Evolutionary conservation across 1,139 yeast genomes (phyloP).

Genomic region (Yamadazyma diddensiae): DNA sequence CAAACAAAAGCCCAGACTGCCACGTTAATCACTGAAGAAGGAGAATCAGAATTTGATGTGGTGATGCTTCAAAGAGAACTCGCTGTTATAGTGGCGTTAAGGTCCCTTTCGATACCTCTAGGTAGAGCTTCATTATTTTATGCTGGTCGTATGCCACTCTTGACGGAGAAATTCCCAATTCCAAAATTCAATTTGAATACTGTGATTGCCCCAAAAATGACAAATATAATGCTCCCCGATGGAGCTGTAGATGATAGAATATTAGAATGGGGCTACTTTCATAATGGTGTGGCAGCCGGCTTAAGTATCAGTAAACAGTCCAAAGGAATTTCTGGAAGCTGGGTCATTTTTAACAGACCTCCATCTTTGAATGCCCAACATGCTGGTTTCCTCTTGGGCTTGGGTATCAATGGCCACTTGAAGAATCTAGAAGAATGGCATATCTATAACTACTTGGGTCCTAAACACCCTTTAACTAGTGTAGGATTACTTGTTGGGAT

Average conservation of each 20-base stretch:
- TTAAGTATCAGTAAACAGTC: slow-evolving; percentile 69
- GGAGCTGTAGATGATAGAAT: slow-evolving; percentile 49
- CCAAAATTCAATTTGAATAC: slow-evolving; percentile 74
- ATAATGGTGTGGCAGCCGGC: slow-evolving; percentile 90
- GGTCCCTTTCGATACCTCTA: slow-evolving; percentile 74
- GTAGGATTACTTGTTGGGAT: slow-evolving; percentile 86
- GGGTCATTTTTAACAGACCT: slow-evolving; percentile 90
- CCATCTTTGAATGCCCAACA: slow-evolving; percentile 71
- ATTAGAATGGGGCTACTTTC: slow-evolving; percentile 85
- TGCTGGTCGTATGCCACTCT: slow-evolving; percentile 71
- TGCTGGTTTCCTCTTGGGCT: slow-evolving; percentile 91
- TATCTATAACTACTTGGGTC: slow-evolving; percentile 87
- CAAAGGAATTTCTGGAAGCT: slow-evolving; percentile 77
- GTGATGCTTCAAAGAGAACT: slow-evolving; percentile 59
- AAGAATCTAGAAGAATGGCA: slow-evolving; percentile 92
- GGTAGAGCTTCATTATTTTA: slow-evolving; percentile 76
- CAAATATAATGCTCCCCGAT: slow-evolving; percentile 60
- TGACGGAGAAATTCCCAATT: slow-evolving; percentile 81
- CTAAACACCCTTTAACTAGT: slow-evolving; percentile 82
- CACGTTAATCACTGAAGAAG: slow-evolving; percentile 33
- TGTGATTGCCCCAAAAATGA: slow-evolving; percentile 62
- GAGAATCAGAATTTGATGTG: slow-evolving; percentile 52
- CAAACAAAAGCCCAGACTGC: slow-evolving; percentile 65
- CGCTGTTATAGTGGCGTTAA: slow-evolving; percentile 59
- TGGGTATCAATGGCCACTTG: slow-evolving; percentile 90